These are phyloP conservation scores for Pelargonium citronellum DNA, from an alignment of 441 rosid genomes.

Conservation along the genomic window DNA sequence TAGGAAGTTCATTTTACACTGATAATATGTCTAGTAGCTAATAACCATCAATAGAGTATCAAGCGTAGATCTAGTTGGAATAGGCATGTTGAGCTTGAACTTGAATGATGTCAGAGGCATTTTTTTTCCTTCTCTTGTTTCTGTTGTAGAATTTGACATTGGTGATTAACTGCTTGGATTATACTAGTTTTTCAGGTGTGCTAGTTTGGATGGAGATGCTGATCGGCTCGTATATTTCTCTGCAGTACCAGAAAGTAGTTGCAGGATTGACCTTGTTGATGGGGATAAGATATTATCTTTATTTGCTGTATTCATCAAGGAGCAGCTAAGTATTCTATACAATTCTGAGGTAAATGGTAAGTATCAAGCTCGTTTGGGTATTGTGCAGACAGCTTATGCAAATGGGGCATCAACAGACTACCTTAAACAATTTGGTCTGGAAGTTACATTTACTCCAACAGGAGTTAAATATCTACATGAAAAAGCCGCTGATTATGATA, in stretches of 20 bases:
- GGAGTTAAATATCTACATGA: conserved; percentile 89
- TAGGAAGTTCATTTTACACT: too few species aligned
- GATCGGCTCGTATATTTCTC: conserved; percentile 81
- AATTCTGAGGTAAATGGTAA: too few species aligned
- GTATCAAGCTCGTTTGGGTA: conserved; percentile 50
- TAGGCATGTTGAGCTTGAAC: too few species aligned
- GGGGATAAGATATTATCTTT: conserved; percentile 87
- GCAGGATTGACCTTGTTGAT: conserved; percentile 62
- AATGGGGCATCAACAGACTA: conserved; percentile 83
- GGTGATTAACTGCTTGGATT: conserved; percentile 27
- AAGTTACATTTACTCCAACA: conserved; percentile 64
- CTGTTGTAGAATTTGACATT: conserved; percentile 8
- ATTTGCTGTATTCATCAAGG: conserved; percentile 74
- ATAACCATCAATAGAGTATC: too few species aligned
- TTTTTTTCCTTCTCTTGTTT: too few species aligned
- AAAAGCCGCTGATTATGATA: conserved; percentile 68
- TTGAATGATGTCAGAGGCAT: too few species aligned
- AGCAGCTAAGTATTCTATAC: conserved; percentile 60
- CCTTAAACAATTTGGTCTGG: conserved; percentile 59
- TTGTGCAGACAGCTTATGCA: conserved; percentile 89
- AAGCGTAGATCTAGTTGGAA: too few species aligned
- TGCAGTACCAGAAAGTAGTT: conserved; percentile 32
- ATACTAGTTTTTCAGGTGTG: conserved; percentile 65
- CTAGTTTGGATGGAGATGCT: conserved; percentile 96
- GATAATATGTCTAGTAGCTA: too few species aligned